Evolutionary conservation across 164 flowering plant species (phyloP).

Genomic region (Vitis vinifera): DNA sequence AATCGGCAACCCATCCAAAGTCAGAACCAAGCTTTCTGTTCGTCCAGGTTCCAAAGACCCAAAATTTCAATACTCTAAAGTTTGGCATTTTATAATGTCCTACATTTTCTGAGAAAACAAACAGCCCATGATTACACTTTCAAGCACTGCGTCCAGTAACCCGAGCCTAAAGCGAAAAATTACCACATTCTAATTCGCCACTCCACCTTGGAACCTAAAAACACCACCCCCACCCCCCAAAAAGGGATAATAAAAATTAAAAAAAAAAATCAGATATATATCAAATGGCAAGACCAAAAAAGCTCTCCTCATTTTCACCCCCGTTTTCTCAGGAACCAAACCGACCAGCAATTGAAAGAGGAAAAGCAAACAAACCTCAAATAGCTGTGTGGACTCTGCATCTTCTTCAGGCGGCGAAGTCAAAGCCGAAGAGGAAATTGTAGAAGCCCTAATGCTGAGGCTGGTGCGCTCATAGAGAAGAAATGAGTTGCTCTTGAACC

Average conservation of each 20-base stretch:
- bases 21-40: too few relatives aligned
- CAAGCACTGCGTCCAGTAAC: too few relatives aligned
- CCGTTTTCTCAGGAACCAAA: neutral
- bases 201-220: too few relatives aligned
- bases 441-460: constrained; percentile 10
- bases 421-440: constrained; percentile 21
- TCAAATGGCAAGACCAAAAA: neutral
- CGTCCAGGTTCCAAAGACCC: too few relatives aligned
- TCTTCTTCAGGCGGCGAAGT: constrained; percentile 28
- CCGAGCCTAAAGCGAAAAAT: too few relatives aligned
- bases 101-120: too few relatives aligned
- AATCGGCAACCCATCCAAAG: too few relatives aligned
- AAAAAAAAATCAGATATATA: neutral
- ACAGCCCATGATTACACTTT: too few relatives aligned
- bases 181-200: too few relatives aligned
- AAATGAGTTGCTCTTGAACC: constrained; percentile 2
- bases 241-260: neutral
- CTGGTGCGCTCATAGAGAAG: neutral
- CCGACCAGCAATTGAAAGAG: neutral
- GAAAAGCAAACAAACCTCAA: constrained; percentile 34
- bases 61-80: too few relatives aligned
- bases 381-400: constrained; percentile 38
- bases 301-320: neutral
- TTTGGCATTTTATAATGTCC: too few relatives aligned
- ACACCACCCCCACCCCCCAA: too few relatives aligned